Conservation (phyloP, 179 eudicot genomes). For the Camellia oleifera region DNA sequence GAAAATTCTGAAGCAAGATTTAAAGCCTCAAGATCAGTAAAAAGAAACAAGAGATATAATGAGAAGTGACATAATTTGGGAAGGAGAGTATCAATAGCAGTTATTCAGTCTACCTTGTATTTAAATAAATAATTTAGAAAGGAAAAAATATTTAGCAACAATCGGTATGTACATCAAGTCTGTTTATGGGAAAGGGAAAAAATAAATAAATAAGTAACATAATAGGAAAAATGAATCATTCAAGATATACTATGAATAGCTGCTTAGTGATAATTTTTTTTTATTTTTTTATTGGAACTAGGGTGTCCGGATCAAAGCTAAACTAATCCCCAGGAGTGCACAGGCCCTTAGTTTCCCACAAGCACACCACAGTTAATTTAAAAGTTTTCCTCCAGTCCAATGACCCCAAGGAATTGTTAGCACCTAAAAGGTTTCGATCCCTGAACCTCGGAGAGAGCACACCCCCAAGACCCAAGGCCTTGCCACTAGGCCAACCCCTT, state of each 20-base stretch:
- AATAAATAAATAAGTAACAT: neutral
- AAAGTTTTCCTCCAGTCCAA: too few species aligned
- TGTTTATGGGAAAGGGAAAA: neutral
- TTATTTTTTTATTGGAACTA: too few species aligned
- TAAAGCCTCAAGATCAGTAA: conserved; percentile 1
- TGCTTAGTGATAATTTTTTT: neutral
- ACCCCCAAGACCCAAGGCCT: too few species aligned
- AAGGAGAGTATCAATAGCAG: neutral
- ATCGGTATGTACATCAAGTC: neutral
- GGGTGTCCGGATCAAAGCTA: too few species aligned
- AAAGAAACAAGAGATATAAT: neutral
- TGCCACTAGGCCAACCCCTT: too few species aligned
- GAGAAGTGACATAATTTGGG: neutral
- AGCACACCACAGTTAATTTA: too few species aligned
- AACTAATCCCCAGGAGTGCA: too few species aligned
- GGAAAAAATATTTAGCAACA: conserved; percentile 2
- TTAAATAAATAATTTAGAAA: neutral
- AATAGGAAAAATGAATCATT: neutral
- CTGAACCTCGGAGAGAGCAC: too few species aligned
- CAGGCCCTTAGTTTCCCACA: too few species aligned
- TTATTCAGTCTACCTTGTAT: neutral
- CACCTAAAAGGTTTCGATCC: too few species aligned
- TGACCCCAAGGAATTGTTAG: too few species aligned
- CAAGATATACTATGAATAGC: neutral
- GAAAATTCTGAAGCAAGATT: conserved; percentile 60